Percentiles rank a stretch among this genome's conserved stretches.
phyloP scores from a whole-genome alignment of 2,329 filamentous ascomycete genomes.

The Verruconis gallopava region DNA sequence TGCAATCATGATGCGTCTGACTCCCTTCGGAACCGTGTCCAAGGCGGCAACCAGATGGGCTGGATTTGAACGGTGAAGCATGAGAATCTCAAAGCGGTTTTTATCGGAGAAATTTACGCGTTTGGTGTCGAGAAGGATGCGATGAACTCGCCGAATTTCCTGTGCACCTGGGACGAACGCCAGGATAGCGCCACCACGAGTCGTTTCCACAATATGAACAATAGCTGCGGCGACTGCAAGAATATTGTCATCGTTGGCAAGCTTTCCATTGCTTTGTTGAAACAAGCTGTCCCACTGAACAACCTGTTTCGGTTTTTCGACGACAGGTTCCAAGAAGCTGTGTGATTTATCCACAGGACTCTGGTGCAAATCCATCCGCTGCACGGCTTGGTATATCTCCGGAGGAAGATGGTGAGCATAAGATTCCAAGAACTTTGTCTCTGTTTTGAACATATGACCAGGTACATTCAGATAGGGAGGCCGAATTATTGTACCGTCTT shows the following conservation, averaged over 20 bases:
- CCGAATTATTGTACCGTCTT: conserved; percentile 18
- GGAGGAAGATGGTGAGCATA: conserved; percentile 20
- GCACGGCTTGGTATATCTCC: conserved; percentile 13
- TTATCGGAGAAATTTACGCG: conserved; percentile 28
- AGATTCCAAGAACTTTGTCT: conserved; percentile 30
- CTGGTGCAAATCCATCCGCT: background rate
- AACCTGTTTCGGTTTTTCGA: background rate
- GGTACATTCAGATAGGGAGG: conserved; percentile 33
- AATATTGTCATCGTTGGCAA: background rate
- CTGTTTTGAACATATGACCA: conserved; percentile 29
- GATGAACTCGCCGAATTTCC: conserved; percentile 23
- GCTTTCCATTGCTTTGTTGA: background rate
- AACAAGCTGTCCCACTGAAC: conserved; percentile 4
- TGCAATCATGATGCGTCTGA: conserved; percentile 36
- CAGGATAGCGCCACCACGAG: conserved; percentile 23
- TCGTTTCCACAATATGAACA: conserved; percentile 7
- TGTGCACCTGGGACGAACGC: conserved; percentile 36
- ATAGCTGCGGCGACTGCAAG: conserved; percentile 8
- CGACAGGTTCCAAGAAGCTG: no score
- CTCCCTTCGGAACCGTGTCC: conserved; percentile 24
- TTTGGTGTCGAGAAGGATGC: conserved; percentile 19
- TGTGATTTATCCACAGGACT: background rate
- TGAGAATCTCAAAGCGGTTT: conserved; percentile 29
- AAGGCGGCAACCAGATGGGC: conserved; percentile 33
- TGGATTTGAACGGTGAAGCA: conserved; percentile 35